Conservation (phyloP, 1,139 yeast species). For the Yamadazyma sp. region DNA sequence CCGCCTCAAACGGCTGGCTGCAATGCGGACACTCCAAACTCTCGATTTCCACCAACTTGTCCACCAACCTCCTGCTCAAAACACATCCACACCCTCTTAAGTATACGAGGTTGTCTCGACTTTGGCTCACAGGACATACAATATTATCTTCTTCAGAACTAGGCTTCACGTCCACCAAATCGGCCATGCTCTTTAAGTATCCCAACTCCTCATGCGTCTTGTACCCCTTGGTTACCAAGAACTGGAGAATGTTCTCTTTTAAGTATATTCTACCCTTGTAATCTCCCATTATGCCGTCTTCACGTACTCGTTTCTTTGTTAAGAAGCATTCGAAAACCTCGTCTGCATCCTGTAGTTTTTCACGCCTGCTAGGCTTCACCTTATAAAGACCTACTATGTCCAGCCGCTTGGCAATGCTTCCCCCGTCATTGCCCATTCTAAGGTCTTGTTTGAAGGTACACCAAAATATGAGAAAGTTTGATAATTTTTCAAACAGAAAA, state of each 20-base stretch:
- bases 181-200: conserved; percentile 44
- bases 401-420: conserved; percentile 47
- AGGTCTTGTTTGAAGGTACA: neutral
- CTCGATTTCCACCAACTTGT: conserved; percentile 14
- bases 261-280: conserved; percentile 67
- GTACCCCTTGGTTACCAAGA: conserved; percentile 39
- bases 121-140: conserved; percentile 51
- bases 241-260: conserved; percentile 65
- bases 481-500: conserved; percentile 1
- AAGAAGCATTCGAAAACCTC: conserved; percentile 24
- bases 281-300: conserved; percentile 64
- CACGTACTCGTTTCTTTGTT: conserved; percentile 27
- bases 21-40: conserved; percentile 37
- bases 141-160: conserved; percentile 33
- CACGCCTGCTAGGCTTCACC: conserved; percentile 17
- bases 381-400: conserved; percentile 36
- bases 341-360: conserved; percentile 40
- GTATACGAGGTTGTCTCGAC: conserved; percentile 28
- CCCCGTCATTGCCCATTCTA: conserved; percentile 52
- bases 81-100: conserved; percentile 46
- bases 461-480: neutral
- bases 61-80: conserved; percentile 25
- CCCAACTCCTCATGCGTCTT: conserved; percentile 16
- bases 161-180: conserved; percentile 29
- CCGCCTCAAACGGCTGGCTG: conserved; percentile 19